phyloP scores from a whole-genome alignment of 139 green algal genomes.

The Chlamydomonas sp. region DNA sequence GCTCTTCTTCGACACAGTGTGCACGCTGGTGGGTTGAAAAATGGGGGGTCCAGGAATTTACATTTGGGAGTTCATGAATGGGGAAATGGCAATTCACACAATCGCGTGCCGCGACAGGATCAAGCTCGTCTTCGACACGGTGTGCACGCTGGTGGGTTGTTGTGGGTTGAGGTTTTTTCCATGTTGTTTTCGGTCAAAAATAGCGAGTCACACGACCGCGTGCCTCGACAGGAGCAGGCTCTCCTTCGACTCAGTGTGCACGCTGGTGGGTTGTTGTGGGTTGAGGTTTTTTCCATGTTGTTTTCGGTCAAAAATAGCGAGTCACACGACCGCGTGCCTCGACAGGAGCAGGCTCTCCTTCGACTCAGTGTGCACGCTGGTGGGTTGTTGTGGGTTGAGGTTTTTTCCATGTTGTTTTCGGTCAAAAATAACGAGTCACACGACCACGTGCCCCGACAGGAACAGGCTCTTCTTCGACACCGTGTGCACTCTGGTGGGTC shows the following conservation, averaged over 20 bases:
- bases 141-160: constrained; percentile 39
- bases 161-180: background rate
- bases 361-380: constrained; percentile 59
- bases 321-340: constrained; percentile 31
- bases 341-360: constrained; percentile 81
- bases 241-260: constrained; percentile 75
- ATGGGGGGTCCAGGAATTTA: too few relatives aligned
- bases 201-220: background rate
- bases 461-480: constrained; percentile 77
- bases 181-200: background rate
- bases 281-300: background rate
- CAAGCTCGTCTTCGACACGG: constrained; percentile 75
- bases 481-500: constrained; percentile 42
- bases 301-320: background rate
- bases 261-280: background rate
- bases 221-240: constrained; percentile 79
- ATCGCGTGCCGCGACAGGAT: constrained; percentile 63
- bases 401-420: background rate
- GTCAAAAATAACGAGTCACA: background rate
- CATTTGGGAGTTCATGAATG: background rate
- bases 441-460: constrained; percentile 59
- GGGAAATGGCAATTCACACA: background rate
- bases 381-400: background rate
- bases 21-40: background rate
- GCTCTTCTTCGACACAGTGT: constrained; percentile 82